A percentile compares a stretch with the other conserved stretches of the same genome.
These are phyloP conservation scores for Meyerozyma sp. DNA, from an alignment of 1,139 yeast species.

Conservation along the genomic window DNA sequence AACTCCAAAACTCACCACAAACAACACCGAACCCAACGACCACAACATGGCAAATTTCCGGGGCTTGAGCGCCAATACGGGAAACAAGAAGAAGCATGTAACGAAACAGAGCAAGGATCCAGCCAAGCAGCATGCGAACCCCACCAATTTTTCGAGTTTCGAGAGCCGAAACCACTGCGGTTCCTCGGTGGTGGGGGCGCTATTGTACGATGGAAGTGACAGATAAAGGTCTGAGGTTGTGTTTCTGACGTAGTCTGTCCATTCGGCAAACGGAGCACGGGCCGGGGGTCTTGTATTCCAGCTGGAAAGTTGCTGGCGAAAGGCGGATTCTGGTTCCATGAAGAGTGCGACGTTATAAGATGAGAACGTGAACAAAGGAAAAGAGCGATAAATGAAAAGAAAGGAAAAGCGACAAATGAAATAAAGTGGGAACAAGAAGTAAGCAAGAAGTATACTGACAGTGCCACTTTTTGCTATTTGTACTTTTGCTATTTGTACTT, in stretches of 20 bases:
- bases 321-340: slow-evolving; percentile 38
- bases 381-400: too few species aligned
- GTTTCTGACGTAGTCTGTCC: slow-evolving; percentile 41
- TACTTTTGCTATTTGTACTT: too few species aligned
- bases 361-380: not conserved
- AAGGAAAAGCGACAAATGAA: too few species aligned
- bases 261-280: slow-evolving; percentile 24
- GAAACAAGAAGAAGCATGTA: slow-evolving; percentile 77
- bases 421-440: too few species aligned
- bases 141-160: slow-evolving; percentile 72
- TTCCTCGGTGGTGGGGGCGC: slow-evolving; percentile 23
- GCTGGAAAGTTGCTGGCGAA: slow-evolving; percentile 37
- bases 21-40: slow-evolving; percentile 86
- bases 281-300: slow-evolving; percentile 28
- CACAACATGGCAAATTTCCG: slow-evolving; percentile 86
- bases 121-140: slow-evolving; percentile 70
- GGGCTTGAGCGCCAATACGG: slow-evolving; percentile 85
- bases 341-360: not conserved
- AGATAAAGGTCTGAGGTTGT: slow-evolving; percentile 39
- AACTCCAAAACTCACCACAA: slow-evolving; percentile 85
- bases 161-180: slow-evolving; percentile 59
- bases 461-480: too few species aligned
- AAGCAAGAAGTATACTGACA: too few species aligned
- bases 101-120: slow-evolving; percentile 79
- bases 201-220: slow-evolving; percentile 34